Evolutionary conservation across 2,329 filamentous ascomycete genomes (phyloP).

Genomic region (Venturia nashicola): DNA sequence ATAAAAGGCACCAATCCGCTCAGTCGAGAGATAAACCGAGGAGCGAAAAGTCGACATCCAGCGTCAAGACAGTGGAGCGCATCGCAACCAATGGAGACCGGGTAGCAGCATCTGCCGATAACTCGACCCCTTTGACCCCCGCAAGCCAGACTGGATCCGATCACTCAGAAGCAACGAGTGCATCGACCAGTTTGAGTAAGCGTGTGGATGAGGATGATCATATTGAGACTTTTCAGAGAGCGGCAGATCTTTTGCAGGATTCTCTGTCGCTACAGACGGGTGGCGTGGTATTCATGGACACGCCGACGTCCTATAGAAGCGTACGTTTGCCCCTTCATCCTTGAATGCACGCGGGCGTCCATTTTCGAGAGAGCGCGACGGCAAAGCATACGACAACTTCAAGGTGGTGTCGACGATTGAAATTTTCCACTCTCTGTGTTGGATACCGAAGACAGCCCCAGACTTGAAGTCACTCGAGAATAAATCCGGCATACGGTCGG

Average conservation of each 20-base stretch:
- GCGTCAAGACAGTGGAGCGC: not conserved
- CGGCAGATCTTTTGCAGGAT: slow-evolving; percentile 35
- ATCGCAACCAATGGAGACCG: not conserved
- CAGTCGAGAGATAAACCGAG: not conserved
- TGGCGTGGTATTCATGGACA: slow-evolving; percentile 33
- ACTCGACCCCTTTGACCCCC: not conserved
- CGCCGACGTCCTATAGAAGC: slow-evolving; percentile 11
- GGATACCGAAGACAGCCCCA: too few species aligned
- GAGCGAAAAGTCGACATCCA: not conserved
- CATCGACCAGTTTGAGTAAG: not conserved
- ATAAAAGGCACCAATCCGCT: not conserved
- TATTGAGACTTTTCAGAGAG: slow-evolving; percentile 33
- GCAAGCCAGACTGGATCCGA: not conserved
- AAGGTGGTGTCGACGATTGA: too few species aligned
- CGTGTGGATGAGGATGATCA: slow-evolving; percentile 22
- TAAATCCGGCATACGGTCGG: too few species aligned
- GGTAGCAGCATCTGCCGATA: not conserved
- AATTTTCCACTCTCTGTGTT: too few species aligned
- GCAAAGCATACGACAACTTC: too few species aligned
- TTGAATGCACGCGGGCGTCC: not conserved
- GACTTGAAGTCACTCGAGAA: too few species aligned
- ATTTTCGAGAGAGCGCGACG: too few species aligned
- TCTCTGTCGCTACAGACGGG: slow-evolving; percentile 32
- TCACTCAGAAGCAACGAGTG: slow-evolving; percentile 10
- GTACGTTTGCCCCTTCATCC: not conserved